Conservation (phyloP, 768 basidiomycete species). For the Lactifluus pinguis region DNA sequence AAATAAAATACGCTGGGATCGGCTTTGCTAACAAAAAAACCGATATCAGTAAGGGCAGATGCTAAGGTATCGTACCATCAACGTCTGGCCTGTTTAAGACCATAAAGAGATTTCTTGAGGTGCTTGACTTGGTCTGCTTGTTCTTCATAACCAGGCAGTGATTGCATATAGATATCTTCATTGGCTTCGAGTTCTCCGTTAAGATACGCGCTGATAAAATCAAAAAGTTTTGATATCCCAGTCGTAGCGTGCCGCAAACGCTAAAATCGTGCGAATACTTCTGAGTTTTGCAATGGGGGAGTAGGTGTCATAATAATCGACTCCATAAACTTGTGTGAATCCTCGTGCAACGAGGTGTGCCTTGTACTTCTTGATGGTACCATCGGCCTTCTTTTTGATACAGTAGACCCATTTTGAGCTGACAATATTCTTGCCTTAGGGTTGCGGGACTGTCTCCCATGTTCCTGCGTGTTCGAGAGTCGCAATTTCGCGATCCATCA, state of each 20-base stretch:
- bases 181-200: not conserved
- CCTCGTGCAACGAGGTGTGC: constrained; percentile 36
- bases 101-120: not conserved
- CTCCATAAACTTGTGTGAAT: constrained; percentile 30
- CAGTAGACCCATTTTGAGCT: constrained; percentile 24
- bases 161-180: no score
- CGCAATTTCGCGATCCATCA: no score
- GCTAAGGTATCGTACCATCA: not conserved
- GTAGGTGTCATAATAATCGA: constrained; percentile 20
- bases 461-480: no score
- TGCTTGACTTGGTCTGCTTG: no score
- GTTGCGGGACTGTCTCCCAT: no score
- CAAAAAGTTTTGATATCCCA: not conserved
- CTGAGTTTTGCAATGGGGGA: no score
- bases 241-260: constrained; percentile 23
- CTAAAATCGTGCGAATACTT: not conserved
- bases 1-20: not conserved
- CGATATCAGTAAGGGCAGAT: not conserved
- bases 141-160: no score
- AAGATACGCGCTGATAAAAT: not conserved
- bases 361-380: constrained; percentile 23
- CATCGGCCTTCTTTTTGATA: constrained; percentile 21
- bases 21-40: not conserved
- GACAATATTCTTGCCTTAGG: no score
- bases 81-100: not conserved